Conservation (phyloP, 202 grass and related monocot genomes). For the Bolboschoenoplectus hybrid region DNA sequence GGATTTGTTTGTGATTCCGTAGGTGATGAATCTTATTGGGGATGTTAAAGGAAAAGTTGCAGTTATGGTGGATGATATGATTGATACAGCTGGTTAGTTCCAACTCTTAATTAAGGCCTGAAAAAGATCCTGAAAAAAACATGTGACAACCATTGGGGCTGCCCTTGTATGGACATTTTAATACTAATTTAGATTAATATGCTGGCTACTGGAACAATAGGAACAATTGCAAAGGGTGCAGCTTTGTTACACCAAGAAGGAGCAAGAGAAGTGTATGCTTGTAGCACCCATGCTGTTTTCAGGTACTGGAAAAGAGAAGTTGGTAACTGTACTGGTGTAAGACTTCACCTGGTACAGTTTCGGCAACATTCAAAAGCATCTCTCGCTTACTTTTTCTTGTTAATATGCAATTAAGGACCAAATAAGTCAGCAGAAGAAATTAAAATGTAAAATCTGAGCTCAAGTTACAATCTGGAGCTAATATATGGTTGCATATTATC, state of each 20-base stretch:
- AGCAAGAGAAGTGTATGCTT: slow-evolving; percentile 70
- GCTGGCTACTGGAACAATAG: slow-evolving; percentile 25
- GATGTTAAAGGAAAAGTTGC: slow-evolving; percentile 80
- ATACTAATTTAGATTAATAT: slow-evolving; percentile 20
- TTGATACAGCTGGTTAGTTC: slow-evolving; percentile 70
- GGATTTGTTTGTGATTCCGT: background rate
- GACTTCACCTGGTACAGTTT: slow-evolving; percentile 1
- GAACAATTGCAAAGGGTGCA: slow-evolving; percentile 68
- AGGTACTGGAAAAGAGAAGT: slow-evolving; percentile 40
- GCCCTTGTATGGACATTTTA: background rate
- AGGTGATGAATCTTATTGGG: slow-evolving; percentile 81
- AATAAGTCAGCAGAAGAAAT: background rate
- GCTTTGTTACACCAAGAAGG: slow-evolving; percentile 75
- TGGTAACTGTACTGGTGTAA: background rate
- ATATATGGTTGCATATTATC: background rate
- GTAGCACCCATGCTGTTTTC: slow-evolving; percentile 77
- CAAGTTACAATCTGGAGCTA: background rate
- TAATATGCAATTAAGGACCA: background rate
- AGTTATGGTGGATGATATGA: slow-evolving; percentile 94
- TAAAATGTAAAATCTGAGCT: background rate
- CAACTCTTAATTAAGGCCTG: background rate
- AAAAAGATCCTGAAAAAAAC: background rate
- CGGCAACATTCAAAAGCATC: background rate
- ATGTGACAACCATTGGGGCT: slow-evolving; percentile 9
- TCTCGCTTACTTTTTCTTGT: background rate